These are phyloP conservation scores for Kuraishia cidri DNA, from an alignment of 805 yeast genomes.

Conservation along the genomic window DNA sequence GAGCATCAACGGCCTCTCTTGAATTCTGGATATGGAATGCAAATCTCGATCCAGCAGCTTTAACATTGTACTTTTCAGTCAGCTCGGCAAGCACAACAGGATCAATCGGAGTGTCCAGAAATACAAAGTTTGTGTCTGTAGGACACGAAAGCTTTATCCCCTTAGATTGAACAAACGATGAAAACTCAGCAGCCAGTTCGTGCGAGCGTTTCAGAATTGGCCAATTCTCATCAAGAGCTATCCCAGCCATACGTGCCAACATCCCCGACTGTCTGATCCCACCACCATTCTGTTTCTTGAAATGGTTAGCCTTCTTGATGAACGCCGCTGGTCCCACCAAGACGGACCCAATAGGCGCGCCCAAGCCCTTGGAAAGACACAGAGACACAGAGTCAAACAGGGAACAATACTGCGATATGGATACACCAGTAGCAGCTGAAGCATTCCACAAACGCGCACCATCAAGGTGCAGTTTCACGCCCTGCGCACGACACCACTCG, in stretches of 20 bases:
- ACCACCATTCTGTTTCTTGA: slow-evolving; percentile 89
- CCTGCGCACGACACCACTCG: slow-evolving; percentile 54
- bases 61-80: slow-evolving; percentile 47
- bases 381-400: slow-evolving; percentile 84
- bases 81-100: slow-evolving; percentile 25
- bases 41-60: slow-evolving; percentile 63
- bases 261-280: slow-evolving; percentile 88
- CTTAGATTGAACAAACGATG: slow-evolving; percentile 37
- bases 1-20: slow-evolving; percentile 41
- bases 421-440: slow-evolving; percentile 60
- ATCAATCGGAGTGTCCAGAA: slow-evolving; percentile 56
- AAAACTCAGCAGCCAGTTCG: slow-evolving; percentile 39
- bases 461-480: slow-evolving; percentile 69
- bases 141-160: slow-evolving; percentile 64
- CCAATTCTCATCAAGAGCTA: slow-evolving; percentile 70
- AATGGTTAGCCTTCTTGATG: slow-evolving; percentile 69
- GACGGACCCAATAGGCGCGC: slow-evolving; percentile 90
- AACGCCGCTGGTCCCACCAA: slow-evolving; percentile 58
- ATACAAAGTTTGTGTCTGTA: slow-evolving; percentile 77
- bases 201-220: slow-evolving; percentile 43
- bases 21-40: slow-evolving; percentile 73
- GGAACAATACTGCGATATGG: slow-evolving; percentile 62
- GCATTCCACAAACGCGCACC: slow-evolving; percentile 97
- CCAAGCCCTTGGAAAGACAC: slow-evolving; percentile 82
- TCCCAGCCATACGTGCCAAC: slow-evolving; percentile 71